A percentile compares a stretch with the other conserved stretches of the same genome.
Evolutionary conservation across 306 rosid genomes (phyloP).

Genomic region (Gynostemma pentaphyllum): DNA sequence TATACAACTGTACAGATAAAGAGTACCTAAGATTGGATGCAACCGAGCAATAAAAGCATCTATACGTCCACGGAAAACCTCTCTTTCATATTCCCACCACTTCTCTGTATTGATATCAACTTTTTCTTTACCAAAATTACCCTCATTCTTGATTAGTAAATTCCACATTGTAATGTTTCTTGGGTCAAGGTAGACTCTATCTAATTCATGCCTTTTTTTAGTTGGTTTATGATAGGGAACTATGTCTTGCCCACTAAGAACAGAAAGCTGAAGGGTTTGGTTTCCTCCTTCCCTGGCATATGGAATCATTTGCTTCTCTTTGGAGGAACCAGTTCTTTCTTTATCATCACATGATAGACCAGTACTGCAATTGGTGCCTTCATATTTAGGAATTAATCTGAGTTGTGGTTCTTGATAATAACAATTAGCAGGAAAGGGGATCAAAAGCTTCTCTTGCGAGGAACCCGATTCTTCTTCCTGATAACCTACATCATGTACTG

Average conservation of each 20-base stretch:
- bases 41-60: conserved; percentile 15
- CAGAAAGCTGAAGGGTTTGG: background rate
- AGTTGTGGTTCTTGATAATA: background rate
- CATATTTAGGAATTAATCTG: background rate
- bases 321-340: background rate
- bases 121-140: conserved; percentile 65
- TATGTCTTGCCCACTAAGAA: background rate
- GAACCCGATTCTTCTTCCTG: background rate
- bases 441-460: background rate
- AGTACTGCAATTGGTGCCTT: background rate
- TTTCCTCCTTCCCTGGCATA: background rate
- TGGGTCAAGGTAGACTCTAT: conserved; percentile 1
- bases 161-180: conserved; percentile 53
- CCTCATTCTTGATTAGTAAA: conserved; percentile 56
- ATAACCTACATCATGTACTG: background rate
- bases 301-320: background rate
- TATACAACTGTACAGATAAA: background rate
- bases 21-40: conserved; percentile 23
- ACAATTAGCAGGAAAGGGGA: background rate
- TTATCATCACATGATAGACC: background rate
- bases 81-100: conserved; percentile 27
- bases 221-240: background rate
- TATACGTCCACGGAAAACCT: conserved; percentile 11
- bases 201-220: background rate
- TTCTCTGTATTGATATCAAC: conserved; percentile 4